Conservation (phyloP, 1,284 basidiomycete species). For the Leccinum fallax region DNA sequence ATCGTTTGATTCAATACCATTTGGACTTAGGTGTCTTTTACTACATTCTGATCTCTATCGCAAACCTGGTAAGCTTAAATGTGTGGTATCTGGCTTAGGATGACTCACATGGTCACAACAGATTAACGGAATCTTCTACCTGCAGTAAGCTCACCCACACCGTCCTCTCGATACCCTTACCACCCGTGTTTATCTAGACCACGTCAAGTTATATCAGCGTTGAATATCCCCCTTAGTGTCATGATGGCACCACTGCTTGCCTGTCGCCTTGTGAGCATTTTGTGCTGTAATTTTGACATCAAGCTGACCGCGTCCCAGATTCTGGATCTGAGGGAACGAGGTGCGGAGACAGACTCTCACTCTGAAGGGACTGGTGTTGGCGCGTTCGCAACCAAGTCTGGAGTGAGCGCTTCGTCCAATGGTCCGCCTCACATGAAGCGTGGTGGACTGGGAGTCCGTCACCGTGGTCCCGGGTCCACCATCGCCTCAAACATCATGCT, state of each 20-base stretch:
- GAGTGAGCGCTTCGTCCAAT: slow-evolving; percentile 50
- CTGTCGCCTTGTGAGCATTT: slow-evolving; percentile 60
- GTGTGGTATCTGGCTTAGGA: background rate
- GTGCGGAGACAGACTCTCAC: slow-evolving; percentile 70
- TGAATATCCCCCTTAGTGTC: slow-evolving; percentile 83
- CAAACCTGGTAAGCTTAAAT: slow-evolving; percentile 54
- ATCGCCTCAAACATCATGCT: slow-evolving; percentile 65
- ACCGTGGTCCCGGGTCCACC: slow-evolving; percentile 39
- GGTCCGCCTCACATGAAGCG: slow-evolving; percentile 41
- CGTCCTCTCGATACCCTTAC: slow-evolving; percentile 6
- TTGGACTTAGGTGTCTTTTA: slow-evolving; percentile 66
- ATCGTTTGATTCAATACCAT: slow-evolving; percentile 6
- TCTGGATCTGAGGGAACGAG: slow-evolving; percentile 74
- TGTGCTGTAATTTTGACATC: background rate
- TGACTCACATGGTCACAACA: slow-evolving; percentile 22
- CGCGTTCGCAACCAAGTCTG: slow-evolving; percentile 61
- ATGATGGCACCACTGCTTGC: slow-evolving; percentile 80
- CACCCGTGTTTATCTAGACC: slow-evolving; percentile 47
- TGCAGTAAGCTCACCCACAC: slow-evolving; percentile 54
- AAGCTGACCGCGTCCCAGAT: slow-evolving; percentile 46
- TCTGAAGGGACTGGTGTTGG: slow-evolving; percentile 65
- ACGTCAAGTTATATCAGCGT: slow-evolving; percentile 77
- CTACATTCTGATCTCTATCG: slow-evolving; percentile 77
- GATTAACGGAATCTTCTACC: slow-evolving; percentile 81
- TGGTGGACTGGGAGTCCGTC: slow-evolving; percentile 39